These are phyloP conservation scores for Lodderomyces parapsilosis DNA, from an alignment of 1,139 yeast genomes.

Conservation along the genomic window DNA sequence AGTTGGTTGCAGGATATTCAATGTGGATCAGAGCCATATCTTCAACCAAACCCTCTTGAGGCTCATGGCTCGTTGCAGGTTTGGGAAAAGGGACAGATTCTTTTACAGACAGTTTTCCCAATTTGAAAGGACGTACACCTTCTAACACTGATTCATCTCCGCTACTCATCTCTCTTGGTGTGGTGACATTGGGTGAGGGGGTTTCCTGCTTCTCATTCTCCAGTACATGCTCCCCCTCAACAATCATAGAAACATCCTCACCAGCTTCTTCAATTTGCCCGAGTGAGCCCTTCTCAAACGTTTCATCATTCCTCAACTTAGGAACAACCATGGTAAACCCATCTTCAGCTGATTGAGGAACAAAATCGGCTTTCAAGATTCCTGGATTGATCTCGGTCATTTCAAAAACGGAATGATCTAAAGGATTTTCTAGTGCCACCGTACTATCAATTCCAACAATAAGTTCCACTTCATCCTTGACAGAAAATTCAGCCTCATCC, in stretches of 20 bases:
- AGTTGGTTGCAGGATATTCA: not conserved
- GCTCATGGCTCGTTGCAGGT: not conserved
- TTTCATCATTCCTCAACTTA: not conserved
- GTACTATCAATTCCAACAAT: slow-evolving; percentile 34
- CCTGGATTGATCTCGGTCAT: slow-evolving; percentile 25
- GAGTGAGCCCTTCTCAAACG: not conserved
- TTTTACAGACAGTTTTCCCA: not conserved
- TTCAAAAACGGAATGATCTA: slow-evolving; percentile 23
- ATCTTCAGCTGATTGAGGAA: slow-evolving; percentile 29
- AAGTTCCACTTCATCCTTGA: slow-evolving; percentile 33
- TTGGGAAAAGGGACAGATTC: not conserved
- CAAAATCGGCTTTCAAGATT: slow-evolving; percentile 17
- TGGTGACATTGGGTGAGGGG: not conserved
- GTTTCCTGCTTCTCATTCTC: not conserved
- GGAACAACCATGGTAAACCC: slow-evolving; percentile 44
- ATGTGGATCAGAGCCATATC: slow-evolving; percentile 1
- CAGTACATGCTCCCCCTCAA: not conserved
- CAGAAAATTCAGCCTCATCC: slow-evolving; percentile 23
- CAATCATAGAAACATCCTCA: slow-evolving; percentile 3
- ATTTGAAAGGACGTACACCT: slow-evolving; percentile 1
- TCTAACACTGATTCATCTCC: not conserved
- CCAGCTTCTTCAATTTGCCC: not conserved
- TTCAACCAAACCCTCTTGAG: not conserved
- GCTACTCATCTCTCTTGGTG: not conserved
- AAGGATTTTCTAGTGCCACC: slow-evolving; percentile 13